Conservation (phyloP, 495 filamentous ascomycete species). For the Hypoxylon fragiforme region DNA sequence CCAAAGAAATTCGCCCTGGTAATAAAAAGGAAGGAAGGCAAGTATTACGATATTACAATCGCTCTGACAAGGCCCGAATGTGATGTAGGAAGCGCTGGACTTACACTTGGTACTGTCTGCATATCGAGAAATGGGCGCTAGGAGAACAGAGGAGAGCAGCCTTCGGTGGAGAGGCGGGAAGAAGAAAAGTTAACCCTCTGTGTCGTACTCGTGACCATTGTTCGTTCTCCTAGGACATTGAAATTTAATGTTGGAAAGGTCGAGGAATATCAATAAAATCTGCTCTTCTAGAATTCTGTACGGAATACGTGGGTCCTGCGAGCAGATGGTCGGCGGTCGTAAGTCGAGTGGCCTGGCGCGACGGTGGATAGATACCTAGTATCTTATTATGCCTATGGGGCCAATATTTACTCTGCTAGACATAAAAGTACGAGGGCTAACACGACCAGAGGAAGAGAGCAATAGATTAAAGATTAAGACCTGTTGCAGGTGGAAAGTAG, state of each 20-base stretch:
- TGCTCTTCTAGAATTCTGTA: conserved; percentile 25
- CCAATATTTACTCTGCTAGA: conserved; percentile 26
- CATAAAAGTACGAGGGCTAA: background rate
- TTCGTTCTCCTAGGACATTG: conserved; percentile 37
- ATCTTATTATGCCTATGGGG: conserved; percentile 18
- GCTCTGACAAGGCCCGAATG: no score
- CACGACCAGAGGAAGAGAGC: conserved; percentile 10
- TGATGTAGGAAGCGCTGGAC: conserved; percentile 35
- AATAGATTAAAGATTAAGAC: background rate
- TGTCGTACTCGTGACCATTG: conserved; percentile 37
- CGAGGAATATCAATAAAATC: conserved; percentile 35
- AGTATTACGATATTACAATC: no score
- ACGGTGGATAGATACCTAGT: conserved; percentile 3
- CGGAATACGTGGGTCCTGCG: conserved; percentile 20
- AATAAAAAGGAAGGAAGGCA: background rate
- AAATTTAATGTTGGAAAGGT: conserved; percentile 26
- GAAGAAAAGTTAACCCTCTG: conserved; percentile 42
- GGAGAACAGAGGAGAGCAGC: conserved; percentile 44
- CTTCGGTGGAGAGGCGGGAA: conserved; percentile 41
- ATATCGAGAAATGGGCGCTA: conserved; percentile 52
- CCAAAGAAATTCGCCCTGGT: background rate
- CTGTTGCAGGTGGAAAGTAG: background rate
- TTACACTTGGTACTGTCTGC: conserved; percentile 68
- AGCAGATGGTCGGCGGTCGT: conserved; percentile 24
- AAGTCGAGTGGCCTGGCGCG: conserved; percentile 33